phyloP scores from a whole-genome alignment of 78 protist species.

The Dictyostelium discoideum region dicty_2.7 NC_007088.5:7643001-7643500 shows the following conservation, averaged over 20 bases:
- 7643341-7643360: slow-evolving; percentile 14
- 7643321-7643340: slow-evolving; percentile 9
- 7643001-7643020: slow-evolving; percentile 6
- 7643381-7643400: neutral
- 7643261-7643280: neutral
- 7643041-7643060: slow-evolving; percentile 37
- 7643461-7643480: neutral
- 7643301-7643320: neutral
- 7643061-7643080: neutral
- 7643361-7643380: neutral
- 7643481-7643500: neutral
- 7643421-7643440: neutral
- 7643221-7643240: neutral
- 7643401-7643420: neutral
- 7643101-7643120: neutral
- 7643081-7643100: slow-evolving; percentile 42
- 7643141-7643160: neutral
- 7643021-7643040: slow-evolving; percentile 59
- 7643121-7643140: slow-evolving; percentile 60
- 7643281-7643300: neutral
- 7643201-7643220: neutral
- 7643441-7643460: neutral
- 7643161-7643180: slow-evolving; percentile 36
- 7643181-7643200: slow-evolving; percentile 5
- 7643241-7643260: neutral